Evolutionary conservation across 192 early-diverging fungal species (phyloP).

Genomic region (Diversispora eburnea): DNA sequence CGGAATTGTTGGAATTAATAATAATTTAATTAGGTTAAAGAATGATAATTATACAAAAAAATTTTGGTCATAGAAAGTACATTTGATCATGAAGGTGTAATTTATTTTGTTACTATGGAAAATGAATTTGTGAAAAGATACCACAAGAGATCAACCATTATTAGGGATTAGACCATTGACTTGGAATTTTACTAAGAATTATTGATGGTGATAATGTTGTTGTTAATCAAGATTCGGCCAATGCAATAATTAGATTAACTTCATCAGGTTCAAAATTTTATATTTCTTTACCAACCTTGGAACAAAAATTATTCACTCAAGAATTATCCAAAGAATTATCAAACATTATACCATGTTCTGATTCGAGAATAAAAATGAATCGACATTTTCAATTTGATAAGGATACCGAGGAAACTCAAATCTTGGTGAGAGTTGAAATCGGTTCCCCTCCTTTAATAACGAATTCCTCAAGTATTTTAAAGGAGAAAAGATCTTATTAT

Average conservation of each 20-base stretch:
- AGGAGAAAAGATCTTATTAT: neutral
- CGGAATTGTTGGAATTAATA: neutral
- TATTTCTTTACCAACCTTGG: neutral
- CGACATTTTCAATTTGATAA: conserved; percentile 12
- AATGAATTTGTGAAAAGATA: conserved; percentile 14
- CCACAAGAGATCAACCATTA: neutral
- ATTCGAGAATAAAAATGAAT: neutral
- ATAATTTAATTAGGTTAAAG: neutral
- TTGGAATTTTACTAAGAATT: conserved; percentile 12
- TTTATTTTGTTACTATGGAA: conserved; percentile 10
- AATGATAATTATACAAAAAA: neutral
- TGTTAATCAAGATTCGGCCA: neutral
- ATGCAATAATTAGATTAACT: neutral
- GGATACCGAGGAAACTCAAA: neutral
- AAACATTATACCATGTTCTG: neutral
- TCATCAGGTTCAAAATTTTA: neutral
- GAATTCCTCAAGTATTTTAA: neutral
- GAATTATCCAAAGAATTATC: neutral
- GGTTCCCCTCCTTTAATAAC: neutral
- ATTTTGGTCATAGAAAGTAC: neutral
- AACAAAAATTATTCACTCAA: neutral
- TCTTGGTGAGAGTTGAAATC: neutral
- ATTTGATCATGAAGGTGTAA: neutral
- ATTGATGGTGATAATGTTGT: neutral
- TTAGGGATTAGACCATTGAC: neutral